These are phyloP conservation scores for Puccinia novopanici DNA, from an alignment of 1,284 basidiomycete genomes.

Conservation along the genomic window DNA sequence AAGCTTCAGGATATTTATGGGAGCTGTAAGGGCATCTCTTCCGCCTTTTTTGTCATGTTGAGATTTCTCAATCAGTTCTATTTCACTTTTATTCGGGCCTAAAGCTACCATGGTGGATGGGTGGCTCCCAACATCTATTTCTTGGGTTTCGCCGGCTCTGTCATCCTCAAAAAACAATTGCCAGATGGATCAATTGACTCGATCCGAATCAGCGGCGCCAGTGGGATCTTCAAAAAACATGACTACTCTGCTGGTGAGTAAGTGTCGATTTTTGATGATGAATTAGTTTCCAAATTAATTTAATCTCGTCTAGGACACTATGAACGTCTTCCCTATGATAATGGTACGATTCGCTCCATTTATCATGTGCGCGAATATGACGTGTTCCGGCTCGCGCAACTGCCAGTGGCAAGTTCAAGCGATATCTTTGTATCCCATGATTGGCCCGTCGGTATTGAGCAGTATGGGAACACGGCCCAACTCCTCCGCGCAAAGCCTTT, in stretches of 20 bases:
- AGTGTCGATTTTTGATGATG: background rate
- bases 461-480: constrained; percentile 70
- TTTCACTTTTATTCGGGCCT: background rate
- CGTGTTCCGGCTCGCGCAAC: constrained; percentile 63
- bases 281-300: constrained; percentile 3
- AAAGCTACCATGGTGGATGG: constrained; percentile 61
- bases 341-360: constrained; percentile 73
- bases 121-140: constrained; percentile 96
- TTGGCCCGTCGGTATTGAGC: constrained; percentile 87
- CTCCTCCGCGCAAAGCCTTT: constrained; percentile 79
- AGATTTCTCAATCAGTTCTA: background rate
- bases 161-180: constrained; percentile 66
- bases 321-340: constrained; percentile 71
- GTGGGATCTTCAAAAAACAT: constrained; percentile 84
- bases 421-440: constrained; percentile 90
- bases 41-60: constrained; percentile 24
- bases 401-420: constrained; percentile 62
- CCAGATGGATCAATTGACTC: constrained; percentile 63
- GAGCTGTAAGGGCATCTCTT: constrained; percentile 70
- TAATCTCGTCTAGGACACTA: constrained; percentile 65
- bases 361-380: constrained; percentile 91
- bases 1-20: constrained; percentile 95
- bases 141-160: constrained; percentile 85
- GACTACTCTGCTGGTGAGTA: constrained; percentile 76
- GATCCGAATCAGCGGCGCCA: constrained; percentile 80